Evolutionary conservation across 2,329 filamentous ascomycete species (phyloP).

Genomic region (Cytospora chrysosperma): DNA sequence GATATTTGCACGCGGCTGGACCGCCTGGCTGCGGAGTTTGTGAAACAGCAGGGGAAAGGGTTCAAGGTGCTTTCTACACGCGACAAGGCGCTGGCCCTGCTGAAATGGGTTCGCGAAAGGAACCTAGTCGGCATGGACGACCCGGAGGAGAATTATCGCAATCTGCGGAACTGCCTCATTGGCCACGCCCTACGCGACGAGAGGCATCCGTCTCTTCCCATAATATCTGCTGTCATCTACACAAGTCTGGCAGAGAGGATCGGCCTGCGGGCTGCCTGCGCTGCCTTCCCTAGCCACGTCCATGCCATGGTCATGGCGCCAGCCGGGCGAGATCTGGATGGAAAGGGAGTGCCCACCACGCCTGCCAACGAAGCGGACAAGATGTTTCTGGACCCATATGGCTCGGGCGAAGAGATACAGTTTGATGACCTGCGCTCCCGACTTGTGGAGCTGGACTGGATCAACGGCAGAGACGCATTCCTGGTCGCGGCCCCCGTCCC

Average conservation of each 20-base stretch:
- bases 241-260: conserved; percentile 74
- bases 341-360: conserved; percentile 34
- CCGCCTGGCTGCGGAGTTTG: conserved; percentile 57
- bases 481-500: conserved; percentile 63
- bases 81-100: conserved; percentile 65
- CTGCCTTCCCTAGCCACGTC: conserved; percentile 81
- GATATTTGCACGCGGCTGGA: conserved; percentile 68
- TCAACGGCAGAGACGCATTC: conserved; percentile 47
- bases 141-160: conserved; percentile 67
- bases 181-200: conserved; percentile 73
- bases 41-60: conserved; percentile 45
- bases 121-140: conserved; percentile 70
- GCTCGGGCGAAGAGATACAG: conserved; percentile 65
- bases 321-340: conserved; percentile 60
- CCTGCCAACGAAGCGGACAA: conserved; percentile 45
- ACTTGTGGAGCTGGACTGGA: conserved; percentile 51
- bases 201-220: conserved; percentile 76
- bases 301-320: conserved; percentile 72
- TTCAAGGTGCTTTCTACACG: conserved; percentile 61
- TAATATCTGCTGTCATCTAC: conserved; percentile 85
- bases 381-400: conserved; percentile 86
- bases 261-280: conserved; percentile 74
- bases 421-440: conserved; percentile 57
- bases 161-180: conserved; percentile 83
- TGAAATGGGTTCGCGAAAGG: conserved; percentile 65